Percentiles rank a stretch among this genome's conserved stretches.
These are phyloP conservation scores for Nemania sp. DNA, from an alignment of 2,329 filamentous ascomycete genomes.

Conservation along the genomic window DNA sequence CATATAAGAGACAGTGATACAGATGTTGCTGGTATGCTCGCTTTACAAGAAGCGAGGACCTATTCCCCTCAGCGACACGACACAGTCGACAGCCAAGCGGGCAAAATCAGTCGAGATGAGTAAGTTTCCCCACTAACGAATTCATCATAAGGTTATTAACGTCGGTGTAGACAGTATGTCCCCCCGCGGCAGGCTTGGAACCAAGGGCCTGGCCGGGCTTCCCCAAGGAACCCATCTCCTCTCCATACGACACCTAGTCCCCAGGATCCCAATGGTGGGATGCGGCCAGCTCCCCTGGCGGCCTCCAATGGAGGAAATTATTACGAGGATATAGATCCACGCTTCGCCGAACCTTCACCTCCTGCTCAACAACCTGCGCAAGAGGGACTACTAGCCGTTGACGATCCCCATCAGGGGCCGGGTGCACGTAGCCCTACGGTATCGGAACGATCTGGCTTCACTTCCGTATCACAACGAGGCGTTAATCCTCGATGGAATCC, in stretches of 20 bases:
- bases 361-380: conserved; percentile 32
- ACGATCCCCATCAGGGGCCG: conserved; percentile 60
- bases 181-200: conserved; percentile 62
- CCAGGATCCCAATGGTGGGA: conserved; percentile 44
- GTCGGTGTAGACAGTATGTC: conserved; percentile 54
- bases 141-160: conserved; percentile 37
- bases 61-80: conserved; percentile 47
- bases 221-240: conserved; percentile 52
- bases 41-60: conserved; percentile 61
- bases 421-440: conserved; percentile 71
- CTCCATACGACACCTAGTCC: conserved; percentile 42
- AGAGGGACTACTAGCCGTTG: conserved; percentile 53
- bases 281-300: conserved; percentile 40
- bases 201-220: conserved; percentile 47
- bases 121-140: conserved; percentile 51
- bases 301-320: conserved; percentile 55
- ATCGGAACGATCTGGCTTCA: conserved; percentile 84
- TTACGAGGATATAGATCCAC: conserved; percentile 92
- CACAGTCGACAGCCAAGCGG: conserved; percentile 65
- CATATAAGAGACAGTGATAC: conserved; percentile 65
- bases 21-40: conserved; percentile 75
- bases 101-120: conserved; percentile 74
- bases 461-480: conserved; percentile 84
- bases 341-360: conserved; percentile 63
- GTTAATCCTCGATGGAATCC: conserved; percentile 87